Evolutionary conservation across 2,329 filamentous ascomycete genomes (phyloP), one percentile per base, ranked within the genome.

Genomic region (Fusarium zealandicum): DNA sequence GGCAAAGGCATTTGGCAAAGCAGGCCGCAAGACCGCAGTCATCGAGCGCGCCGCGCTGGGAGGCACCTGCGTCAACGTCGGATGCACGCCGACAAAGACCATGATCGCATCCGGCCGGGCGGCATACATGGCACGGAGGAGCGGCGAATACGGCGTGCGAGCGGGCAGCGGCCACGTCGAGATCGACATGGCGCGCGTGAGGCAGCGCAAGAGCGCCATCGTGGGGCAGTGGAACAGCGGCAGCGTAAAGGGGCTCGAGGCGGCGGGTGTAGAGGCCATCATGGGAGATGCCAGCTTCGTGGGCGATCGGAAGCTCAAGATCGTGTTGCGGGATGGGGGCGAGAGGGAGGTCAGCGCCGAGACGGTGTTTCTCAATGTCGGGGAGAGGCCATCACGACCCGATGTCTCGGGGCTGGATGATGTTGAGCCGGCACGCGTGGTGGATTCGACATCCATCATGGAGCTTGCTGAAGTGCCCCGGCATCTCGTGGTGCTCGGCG

Each of bases 21-120:
- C 78, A 3, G 75, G 75, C 22, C 71, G 73, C 13, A 76, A 75
- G 43, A 78, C 78, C 1, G 75, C 75, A 6, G 68, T 83, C 20
- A 70, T 83, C 44, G 81, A 83, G 61, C 69, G 74, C n/a, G 54
- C 71, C 0, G 74, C 80, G 46, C 70, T 84, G 2, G 81, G 79
- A n/a, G 82, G 81, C 10, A 80, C 77, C 50, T 83, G 81, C 57
- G 70, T 83, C 47, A 83, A 83, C 50, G 79, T 80, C 55, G 81
- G 81, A 5, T 84, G 82, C 61, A 83, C 81, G 10, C 81, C 81
- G 0, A 83, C 82, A 16, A 84, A 84, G 65, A 83, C 82, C 8
- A 78, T 84, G 75, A 78, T 84, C 41, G 76, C 81, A 3, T 81
- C 78, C 16, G 82, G 79, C 1, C 71, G 80, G 4, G 74, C 77